Percentiles rank a stretch among this genome's conserved stretches.
phyloP scores from a whole-genome alignment of 176 grass and related monocot genomes.

The Dactylis glomerata region DNA sequence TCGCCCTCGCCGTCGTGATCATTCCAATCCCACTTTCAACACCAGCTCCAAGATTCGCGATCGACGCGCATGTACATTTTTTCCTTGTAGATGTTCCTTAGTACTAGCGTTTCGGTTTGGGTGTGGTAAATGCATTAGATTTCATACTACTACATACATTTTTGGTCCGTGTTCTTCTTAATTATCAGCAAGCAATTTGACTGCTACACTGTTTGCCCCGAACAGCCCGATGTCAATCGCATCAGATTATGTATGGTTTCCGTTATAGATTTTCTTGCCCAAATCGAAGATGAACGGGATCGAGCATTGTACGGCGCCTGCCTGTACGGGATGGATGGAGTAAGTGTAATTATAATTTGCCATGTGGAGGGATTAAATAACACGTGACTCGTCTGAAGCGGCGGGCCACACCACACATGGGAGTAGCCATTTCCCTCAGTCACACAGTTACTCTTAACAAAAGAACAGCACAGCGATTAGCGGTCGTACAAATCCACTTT shows the following conservation, averaged over 20 bases:
- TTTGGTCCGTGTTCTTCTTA: too few species aligned
- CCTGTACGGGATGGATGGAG: neutral
- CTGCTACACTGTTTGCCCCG: neutral
- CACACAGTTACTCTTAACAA: too few species aligned
- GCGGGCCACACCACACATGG: neutral
- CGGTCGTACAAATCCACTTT: neutral
- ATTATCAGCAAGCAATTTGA: neutral
- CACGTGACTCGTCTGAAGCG: neutral
- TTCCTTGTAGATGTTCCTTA: neutral
- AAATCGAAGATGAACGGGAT: neutral
- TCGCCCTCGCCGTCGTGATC: constrained; percentile 7
- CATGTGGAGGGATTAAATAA: constrained; percentile 8
- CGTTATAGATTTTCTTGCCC: neutral
- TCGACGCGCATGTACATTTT: constrained; percentile 16
- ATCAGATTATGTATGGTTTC: too few species aligned
- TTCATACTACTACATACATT: neutral
- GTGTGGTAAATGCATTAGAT: neutral
- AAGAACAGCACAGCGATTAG: too few species aligned
- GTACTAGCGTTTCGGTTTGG: neutral
- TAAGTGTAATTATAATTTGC: neutral
- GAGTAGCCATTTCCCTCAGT: neutral
- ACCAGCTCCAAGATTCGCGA: neutral
- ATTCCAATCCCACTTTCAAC: neutral
- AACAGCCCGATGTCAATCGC: too few species aligned
- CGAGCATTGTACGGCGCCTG: neutral